Percentiles rank a stretch among this genome's conserved stretches.
These are phyloP conservation scores for Boletus vermiculosoides DNA, from an alignment of 768 basidiomycete species.

Conservation along the genomic window DNA sequence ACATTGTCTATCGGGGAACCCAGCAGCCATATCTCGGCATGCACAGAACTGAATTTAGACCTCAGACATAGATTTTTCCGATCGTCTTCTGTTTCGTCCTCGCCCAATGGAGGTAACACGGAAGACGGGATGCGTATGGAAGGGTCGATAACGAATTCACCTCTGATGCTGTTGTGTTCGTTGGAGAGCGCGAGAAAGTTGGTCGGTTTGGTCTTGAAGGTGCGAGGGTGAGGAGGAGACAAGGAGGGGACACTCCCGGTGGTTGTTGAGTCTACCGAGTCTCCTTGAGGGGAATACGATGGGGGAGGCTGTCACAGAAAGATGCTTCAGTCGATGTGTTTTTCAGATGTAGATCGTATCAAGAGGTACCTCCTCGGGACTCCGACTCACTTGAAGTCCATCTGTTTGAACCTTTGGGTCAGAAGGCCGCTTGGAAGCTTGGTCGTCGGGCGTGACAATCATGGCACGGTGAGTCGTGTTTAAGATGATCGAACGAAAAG, in stretches of 20 bases:
- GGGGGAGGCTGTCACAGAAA: conserved; percentile 22
- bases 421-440: neutral
- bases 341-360: neutral
- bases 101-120: conserved; percentile 39
- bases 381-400: neutral
- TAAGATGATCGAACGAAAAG: neutral
- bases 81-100: conserved; percentile 36
- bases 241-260: neutral
- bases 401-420: neutral
- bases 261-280: neutral
- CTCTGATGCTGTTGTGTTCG: conserved; percentile 8
- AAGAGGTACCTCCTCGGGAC: conserved; percentile 7
- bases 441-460: conserved; percentile 3
- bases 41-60: conserved; percentile 36
- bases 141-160: conserved; percentile 45
- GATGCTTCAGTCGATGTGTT: neutral
- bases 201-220: conserved; percentile 30
- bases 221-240: neutral
- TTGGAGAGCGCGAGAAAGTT: conserved; percentile 22
- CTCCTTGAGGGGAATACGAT: conserved; percentile 13
- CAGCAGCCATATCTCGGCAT: conserved; percentile 41
- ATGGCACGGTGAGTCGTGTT: neutral
- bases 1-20: neutral
- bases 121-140: conserved; percentile 37
- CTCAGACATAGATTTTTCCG: conserved; percentile 40